Percentiles rank a stretch among this genome's conserved stretches.
Evolutionary conservation across 192 early-diverging fungal species (phyloP).

Genomic region (Coemansia nantahalensis): DNA sequence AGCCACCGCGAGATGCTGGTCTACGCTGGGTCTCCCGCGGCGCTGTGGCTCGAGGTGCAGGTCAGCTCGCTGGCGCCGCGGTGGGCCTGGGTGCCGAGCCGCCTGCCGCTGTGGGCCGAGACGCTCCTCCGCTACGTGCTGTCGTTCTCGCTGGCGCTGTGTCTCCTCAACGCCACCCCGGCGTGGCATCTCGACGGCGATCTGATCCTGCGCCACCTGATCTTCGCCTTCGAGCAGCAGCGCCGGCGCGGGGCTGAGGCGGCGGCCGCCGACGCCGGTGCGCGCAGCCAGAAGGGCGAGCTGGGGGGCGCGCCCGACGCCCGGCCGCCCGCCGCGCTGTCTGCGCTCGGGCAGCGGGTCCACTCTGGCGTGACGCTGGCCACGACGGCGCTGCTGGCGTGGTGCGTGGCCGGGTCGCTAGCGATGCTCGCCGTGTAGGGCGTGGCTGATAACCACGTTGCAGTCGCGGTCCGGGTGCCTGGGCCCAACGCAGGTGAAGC

Average conservation of each 20-base stretch:
- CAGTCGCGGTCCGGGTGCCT: conserved; percentile 31
- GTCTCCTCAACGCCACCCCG: conserved; percentile 36
- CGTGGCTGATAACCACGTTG: not conserved
- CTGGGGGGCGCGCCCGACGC: too few species aligned
- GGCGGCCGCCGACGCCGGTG: too few species aligned
- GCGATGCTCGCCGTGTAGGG: conserved; percentile 6
- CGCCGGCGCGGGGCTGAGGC: not conserved
- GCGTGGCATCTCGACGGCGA: conserved; percentile 41
- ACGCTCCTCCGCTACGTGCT: conserved; percentile 32
- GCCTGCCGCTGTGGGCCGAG: conserved; percentile 22
- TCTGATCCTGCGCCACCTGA: conserved; percentile 4
- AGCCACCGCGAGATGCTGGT: conserved; percentile 4
- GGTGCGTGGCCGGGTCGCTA: conserved; percentile 34
- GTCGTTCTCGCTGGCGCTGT: conserved; percentile 39
- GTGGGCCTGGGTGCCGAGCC: conserved; percentile 9
- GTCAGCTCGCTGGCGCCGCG: conserved; percentile 33
- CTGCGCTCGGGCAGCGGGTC: not conserved
- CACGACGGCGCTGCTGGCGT: conserved; percentile 26
- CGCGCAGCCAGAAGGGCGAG: not conserved
- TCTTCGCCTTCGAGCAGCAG: not conserved
- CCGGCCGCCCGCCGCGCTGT: not conserved
- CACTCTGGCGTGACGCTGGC: conserved; percentile 3
- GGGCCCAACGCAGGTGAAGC: conserved; percentile 11
- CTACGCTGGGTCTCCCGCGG: conserved; percentile 23
- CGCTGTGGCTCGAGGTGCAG: conserved; percentile 38